A percentile compares a stretch with the other conserved stretches of the same genome.
phyloP scores from a whole-genome alignment of 352 stramenopile genomes.

The Phytopythium oedochilum region DNA sequence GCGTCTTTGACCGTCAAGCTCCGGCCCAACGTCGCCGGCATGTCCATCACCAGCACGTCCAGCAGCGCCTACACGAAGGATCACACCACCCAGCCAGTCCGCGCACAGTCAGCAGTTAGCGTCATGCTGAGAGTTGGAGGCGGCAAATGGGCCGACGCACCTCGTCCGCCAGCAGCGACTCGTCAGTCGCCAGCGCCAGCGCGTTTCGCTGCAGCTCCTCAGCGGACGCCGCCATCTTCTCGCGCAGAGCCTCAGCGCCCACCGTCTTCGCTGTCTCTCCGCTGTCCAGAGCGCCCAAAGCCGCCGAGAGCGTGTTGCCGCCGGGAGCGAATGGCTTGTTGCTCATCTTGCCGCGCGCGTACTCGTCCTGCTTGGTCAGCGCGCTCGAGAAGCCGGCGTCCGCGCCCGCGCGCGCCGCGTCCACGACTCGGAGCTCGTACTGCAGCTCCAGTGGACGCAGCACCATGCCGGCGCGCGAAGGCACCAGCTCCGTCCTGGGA shows the following conservation, averaged over 20 bases:
- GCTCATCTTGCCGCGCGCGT: conserved; percentile 72
- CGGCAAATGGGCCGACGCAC: background rate
- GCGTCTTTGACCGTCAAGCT: conserved; percentile 52
- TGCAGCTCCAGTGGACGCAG: conserved; percentile 37
- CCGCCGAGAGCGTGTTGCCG: conserved; percentile 47
- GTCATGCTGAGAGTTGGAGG: background rate
- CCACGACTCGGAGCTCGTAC: conserved; percentile 59
- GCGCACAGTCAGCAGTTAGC: background rate
- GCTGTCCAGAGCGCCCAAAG: conserved; percentile 11
- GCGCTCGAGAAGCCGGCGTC: conserved; percentile 58
- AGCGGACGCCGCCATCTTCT: conserved; percentile 12
- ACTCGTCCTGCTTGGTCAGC: conserved; percentile 74
- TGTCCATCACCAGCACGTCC: conserved; percentile 37
- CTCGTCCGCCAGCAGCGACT: conserved; percentile 19
- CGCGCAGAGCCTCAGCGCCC: conserved; percentile 5
- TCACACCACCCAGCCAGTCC: background rate
- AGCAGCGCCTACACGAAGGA: conserved; percentile 12
- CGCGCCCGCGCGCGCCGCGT: conserved; percentile 20
- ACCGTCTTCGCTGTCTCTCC: too few relatives aligned
- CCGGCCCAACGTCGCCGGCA: conserved; percentile 47
- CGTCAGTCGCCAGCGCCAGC: conserved; percentile 21
- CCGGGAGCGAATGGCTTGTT: conserved; percentile 72
- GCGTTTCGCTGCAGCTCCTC: conserved; percentile 34
- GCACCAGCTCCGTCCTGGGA: conserved; percentile 46
- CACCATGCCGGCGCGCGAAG: conserved; percentile 40